Percentiles rank a stretch among this genome's conserved stretches.
Evolutionary conservation across 2,329 filamentous ascomycete species (phyloP).

Genomic region (Cytospora piceicola): DNA sequence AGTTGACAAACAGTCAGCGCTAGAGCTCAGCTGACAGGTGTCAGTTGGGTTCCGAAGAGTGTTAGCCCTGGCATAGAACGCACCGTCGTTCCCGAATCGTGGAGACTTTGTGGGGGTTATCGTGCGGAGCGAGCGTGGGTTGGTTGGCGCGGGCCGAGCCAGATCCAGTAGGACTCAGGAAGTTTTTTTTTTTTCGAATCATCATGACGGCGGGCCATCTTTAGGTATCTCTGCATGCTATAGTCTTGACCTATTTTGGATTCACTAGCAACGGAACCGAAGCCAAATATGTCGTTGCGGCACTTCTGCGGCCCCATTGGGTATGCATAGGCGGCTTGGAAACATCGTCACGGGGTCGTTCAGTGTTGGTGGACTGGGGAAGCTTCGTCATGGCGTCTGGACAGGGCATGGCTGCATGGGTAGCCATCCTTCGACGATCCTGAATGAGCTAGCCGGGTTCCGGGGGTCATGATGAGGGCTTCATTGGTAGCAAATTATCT

Average conservation of each 20-base stretch:
- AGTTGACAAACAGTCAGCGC: constrained; percentile 16
- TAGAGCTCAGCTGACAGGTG: constrained; percentile 25
- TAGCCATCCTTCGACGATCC: not conserved
- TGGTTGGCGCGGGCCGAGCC: constrained; percentile 3
- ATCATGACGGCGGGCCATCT: constrained; percentile 7
- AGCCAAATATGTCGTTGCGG: not conserved
- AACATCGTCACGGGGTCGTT: not conserved
- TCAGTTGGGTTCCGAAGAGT: constrained; percentile 9
- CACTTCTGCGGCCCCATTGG: not conserved
- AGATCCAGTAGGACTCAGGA: not conserved
- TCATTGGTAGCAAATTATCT: not conserved
- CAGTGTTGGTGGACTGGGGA: not conserved
- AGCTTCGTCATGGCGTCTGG: not conserved
- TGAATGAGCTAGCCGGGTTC: not conserved
- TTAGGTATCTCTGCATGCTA: not conserved
- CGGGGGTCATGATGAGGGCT: not conserved
- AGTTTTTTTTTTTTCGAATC: not conserved
- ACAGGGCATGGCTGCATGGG: not conserved
- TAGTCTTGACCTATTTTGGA: not conserved
- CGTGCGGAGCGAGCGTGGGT: constrained; percentile 2
- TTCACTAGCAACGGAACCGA: not conserved
- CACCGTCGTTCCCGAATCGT: not conserved
- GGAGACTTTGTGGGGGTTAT: constrained; percentile 11
- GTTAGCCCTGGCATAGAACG: constrained; percentile 6
- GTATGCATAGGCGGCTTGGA: not conserved